Conservation (phyloP, 2,329 filamentous ascomycete genomes). For the Celoporthe dispersa region DNA sequence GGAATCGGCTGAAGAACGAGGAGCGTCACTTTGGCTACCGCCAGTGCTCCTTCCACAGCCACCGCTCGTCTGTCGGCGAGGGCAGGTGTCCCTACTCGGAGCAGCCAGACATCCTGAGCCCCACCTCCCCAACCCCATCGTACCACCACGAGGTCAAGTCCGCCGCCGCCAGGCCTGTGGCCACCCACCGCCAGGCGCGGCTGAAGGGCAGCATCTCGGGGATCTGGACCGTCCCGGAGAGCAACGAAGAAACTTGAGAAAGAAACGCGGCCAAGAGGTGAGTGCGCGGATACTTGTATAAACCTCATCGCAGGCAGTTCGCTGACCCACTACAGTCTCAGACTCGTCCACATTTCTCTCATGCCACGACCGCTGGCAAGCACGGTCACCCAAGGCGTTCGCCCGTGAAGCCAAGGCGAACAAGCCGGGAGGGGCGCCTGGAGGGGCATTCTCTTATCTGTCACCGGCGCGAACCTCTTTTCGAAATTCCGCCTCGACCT, state of each 20-base stretch:
- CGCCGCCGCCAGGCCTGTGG: background rate
- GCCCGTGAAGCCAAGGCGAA: background rate
- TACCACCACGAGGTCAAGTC: conserved; percentile 6
- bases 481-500: background rate
- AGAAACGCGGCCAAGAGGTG: conserved; percentile 6
- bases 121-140: conserved; percentile 19
- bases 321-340: background rate
- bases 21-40: conserved; percentile 64
- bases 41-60: conserved; percentile 64
- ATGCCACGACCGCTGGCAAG: no score
- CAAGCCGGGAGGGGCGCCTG: background rate
- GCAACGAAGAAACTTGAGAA: conserved; percentile 26
- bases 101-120: conserved; percentile 15
- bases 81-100: conserved; percentile 54
- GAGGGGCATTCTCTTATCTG: background rate
- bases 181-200: conserved; percentile 9
- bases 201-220: conserved; percentile 10
- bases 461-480: background rate
- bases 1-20: conserved; percentile 59
- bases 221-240: conserved; percentile 28
- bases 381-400: no score
- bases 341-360: no score
- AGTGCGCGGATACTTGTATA: background rate
- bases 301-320: background rate
- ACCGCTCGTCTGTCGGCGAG: conserved; percentile 58